Base-by-base conservation (phyloP, 1,284 basidiomycete genomes). In the Trichosporon coremiiforme region DNA sequence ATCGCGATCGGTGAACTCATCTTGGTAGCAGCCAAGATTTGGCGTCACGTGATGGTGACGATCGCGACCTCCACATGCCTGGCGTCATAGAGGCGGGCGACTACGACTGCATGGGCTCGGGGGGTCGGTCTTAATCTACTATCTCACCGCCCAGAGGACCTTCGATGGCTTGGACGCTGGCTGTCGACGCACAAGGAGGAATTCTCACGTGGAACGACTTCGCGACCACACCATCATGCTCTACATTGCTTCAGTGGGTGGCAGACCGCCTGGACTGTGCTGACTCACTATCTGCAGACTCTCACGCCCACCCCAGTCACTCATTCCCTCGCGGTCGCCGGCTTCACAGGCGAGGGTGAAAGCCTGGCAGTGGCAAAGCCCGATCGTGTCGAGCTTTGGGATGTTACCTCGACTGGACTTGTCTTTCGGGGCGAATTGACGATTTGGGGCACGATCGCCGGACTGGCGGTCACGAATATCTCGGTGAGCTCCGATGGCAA, bases 231-330 rank as follows among this genome's bases (percentile, higher is more conserved):
- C 13, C 29, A 55, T 25, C 10, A 81, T 81, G 79, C 72, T 80
- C 64, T 81, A 81, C 64, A 79, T 81, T 29, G 79, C 79, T 2
- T 80, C 79, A 66, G 79, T 81, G 64, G 72, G 79, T 75, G 2
- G 20, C 22, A 33, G 2, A 7, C 8, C 8, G 47, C 1, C 10
- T 36, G 25, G 25, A 12, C 10, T 4, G 12, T 9, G 47, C 33
- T 35, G 33, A 38, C 66, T 31, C 33, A 25, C 55, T 10, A 13
- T 36, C 66, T 29, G 0, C 57, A 85, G 84, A 82, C 84, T 35
- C 78, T 84, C 47, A 77, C 78, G 62, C 83, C 84, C 35, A 82
- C 83, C 2, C 77, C 82, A 12, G 75, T 83, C 70, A 73, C 82
- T 10, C 77, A 79, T 62, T 77, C 78, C 1, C 65, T 81, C 38